Evolutionary conservation across 306 rosid species (phyloP).

Genomic region (Biancaea sappan): DNA sequence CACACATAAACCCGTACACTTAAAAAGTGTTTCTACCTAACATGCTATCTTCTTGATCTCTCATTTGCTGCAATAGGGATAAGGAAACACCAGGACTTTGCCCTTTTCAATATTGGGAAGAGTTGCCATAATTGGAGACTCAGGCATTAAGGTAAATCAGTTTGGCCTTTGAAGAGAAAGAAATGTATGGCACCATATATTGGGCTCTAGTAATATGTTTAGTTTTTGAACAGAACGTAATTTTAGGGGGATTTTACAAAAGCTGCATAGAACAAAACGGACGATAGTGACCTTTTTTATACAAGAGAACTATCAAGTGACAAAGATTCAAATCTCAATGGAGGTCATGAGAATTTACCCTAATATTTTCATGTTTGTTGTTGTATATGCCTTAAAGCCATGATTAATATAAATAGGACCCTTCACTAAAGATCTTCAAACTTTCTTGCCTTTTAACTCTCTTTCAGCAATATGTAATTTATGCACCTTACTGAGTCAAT

Average conservation of each 20-base stretch:
- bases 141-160: neutral
- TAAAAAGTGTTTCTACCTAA: too few relatives aligned
- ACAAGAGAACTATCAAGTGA: neutral
- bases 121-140: neutral
- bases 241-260: neutral
- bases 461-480: conserved; percentile 3
- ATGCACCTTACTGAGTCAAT: neutral
- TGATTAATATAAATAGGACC: neutral
- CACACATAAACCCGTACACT: too few relatives aligned
- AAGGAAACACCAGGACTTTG: neutral
- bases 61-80: neutral
- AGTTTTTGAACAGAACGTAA: neutral
- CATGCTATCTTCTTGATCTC: neutral
- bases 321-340: neutral
- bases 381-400: neutral
- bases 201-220: neutral
- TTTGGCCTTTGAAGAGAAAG: neutral
- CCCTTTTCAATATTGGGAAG: neutral
- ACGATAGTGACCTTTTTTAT: neutral
- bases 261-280: neutral
- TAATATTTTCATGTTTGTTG: neutral
- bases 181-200: neutral
- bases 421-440: neutral
- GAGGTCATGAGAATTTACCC: neutral
- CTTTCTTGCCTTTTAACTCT: neutral